Conservation (phyloP, 2,329 filamentous ascomycete genomes). For the Truncatella angustata region DNA sequence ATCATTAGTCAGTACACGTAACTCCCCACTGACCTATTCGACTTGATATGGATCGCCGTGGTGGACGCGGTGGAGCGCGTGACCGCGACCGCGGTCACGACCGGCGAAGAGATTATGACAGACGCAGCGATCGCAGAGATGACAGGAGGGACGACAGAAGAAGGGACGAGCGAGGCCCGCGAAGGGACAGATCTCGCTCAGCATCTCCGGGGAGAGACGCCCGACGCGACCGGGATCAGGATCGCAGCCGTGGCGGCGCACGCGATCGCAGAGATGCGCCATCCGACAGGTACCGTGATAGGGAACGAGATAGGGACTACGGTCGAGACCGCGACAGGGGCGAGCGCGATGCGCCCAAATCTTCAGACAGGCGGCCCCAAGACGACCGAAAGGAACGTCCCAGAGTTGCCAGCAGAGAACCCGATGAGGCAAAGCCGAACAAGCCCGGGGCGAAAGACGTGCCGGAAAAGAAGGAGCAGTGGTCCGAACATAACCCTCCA, state of each 20-base stretch:
- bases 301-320: slow-evolving; percentile 33
- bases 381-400: slow-evolving; percentile 15
- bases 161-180: slow-evolving; percentile 22
- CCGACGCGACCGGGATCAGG: slow-evolving; percentile 28
- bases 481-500: slow-evolving; percentile 21
- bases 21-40: no score
- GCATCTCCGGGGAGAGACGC: slow-evolving; percentile 24
- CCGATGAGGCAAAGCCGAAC: not conserved
- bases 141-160: slow-evolving; percentile 25
- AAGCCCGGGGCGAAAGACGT: slow-evolving; percentile 10
- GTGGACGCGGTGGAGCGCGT: slow-evolving; percentile 2
- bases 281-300: slow-evolving; percentile 4
- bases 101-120: slow-evolving; percentile 22
- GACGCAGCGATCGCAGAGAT: slow-evolving; percentile 18
- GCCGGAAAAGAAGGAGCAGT: slow-evolving; percentile 11
- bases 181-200: slow-evolving; percentile 17
- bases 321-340: slow-evolving; percentile 29
- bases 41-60: slow-evolving; percentile 9
- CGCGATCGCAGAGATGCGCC: slow-evolving; percentile 2
- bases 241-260: slow-evolving; percentile 24
- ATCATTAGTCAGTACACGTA: no score
- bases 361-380: slow-evolving; percentile 2
- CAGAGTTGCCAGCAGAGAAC: slow-evolving; percentile 16
- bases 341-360: slow-evolving; percentile 9
- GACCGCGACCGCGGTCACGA: not conserved